Percentiles rank a stretch among this genome's conserved stretches.
Conservation (phyloP, 2,329 filamentous ascomycete species). For the Fonsecaea multimorphosa region DNA sequence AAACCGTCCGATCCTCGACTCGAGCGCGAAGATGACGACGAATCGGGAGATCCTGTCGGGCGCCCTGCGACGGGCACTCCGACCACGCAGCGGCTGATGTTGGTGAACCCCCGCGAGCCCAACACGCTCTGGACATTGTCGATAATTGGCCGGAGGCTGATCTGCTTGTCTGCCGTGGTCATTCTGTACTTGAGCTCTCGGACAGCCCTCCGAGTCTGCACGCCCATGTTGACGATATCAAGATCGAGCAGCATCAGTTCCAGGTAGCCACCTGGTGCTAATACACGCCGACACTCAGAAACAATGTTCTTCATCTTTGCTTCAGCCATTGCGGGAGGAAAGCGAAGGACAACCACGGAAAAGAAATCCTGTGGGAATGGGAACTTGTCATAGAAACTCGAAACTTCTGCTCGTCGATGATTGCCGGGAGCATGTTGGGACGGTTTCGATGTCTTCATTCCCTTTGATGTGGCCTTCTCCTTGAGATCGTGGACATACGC, state of each 20-base stretch:
- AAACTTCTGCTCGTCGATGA: slow-evolving; percentile 44
- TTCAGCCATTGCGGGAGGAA: slow-evolving; percentile 54
- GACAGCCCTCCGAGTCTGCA: slow-evolving; percentile 53
- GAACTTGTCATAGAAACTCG: slow-evolving; percentile 49
- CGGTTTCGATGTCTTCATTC: slow-evolving; percentile 44
- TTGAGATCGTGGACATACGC: slow-evolving; percentile 53
- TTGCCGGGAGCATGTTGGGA: slow-evolving; percentile 43
- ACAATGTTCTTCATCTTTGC: slow-evolving; percentile 51
- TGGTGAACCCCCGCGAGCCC: slow-evolving; percentile 54
- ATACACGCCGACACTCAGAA: slow-evolving; percentile 57
- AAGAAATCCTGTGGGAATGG: slow-evolving; percentile 57
- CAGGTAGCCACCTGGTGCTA: slow-evolving; percentile 56
- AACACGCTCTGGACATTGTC: slow-evolving; percentile 56
- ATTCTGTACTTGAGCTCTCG: slow-evolving; percentile 55
- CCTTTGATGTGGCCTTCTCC: slow-evolving; percentile 43
- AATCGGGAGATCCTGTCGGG: slow-evolving; percentile 50
- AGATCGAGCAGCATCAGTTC: slow-evolving; percentile 57
- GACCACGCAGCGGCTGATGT: slow-evolving; percentile 57
- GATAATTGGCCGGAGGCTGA: slow-evolving; percentile 55
- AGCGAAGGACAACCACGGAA: slow-evolving; percentile 53
- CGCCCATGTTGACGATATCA: slow-evolving; percentile 60
- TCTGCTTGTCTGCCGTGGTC: slow-evolving; percentile 49
- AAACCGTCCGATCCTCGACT: slow-evolving; percentile 43
- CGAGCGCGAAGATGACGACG: slow-evolving; percentile 43
- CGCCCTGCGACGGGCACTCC: slow-evolving; percentile 56